A percentile compares a stretch with the other conserved stretches of the same genome.
Conservation (phyloP, 202 grass and related monocot species). For the Zizania palustris region DNA sequence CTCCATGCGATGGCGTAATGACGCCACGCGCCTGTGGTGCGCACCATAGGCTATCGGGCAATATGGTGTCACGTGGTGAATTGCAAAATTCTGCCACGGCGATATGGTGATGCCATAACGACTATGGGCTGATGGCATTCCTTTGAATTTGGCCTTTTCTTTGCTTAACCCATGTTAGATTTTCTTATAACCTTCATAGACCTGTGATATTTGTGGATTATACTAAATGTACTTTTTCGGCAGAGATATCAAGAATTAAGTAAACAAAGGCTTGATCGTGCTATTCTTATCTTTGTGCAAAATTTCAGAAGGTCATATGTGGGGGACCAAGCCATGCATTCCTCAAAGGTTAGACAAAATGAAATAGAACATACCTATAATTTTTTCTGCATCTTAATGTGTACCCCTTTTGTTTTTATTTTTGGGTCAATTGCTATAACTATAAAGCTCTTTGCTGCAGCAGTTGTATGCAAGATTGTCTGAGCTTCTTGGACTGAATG, state of each 20-base stretch:
- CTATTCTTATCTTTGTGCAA: constrained; percentile 93
- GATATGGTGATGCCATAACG: too few relatives aligned
- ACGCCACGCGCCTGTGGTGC: too few relatives aligned
- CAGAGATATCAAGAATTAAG: constrained; percentile 93
- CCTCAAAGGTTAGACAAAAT: constrained; percentile 69
- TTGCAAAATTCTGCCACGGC: too few relatives aligned
- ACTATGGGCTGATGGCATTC: background rate
- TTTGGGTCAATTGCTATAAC: background rate
- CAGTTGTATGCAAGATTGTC: constrained; percentile 97
- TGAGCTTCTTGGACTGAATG: constrained; percentile 94
- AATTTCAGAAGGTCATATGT: constrained; percentile 97
- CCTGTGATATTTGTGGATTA: background rate
- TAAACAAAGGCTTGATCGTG: constrained; percentile 96
- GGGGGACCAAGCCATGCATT: constrained; percentile 93
- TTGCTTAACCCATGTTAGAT: constrained; percentile 14
- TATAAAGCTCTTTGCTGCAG: constrained; percentile 63
- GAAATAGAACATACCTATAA: constrained; percentile 14
- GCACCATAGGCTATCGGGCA: too few relatives aligned
- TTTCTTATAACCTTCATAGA: background rate
- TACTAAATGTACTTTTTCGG: constrained; percentile 39
- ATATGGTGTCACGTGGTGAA: too few relatives aligned
- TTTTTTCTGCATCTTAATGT: constrained; percentile 33
- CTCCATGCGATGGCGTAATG: too few relatives aligned
- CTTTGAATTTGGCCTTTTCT: constrained; percentile 22
- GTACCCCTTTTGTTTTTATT: background rate